Evolutionary conservation across 1,139 yeast genomes (phyloP).

Genomic region (Lizanozyma gosingica): DNA sequence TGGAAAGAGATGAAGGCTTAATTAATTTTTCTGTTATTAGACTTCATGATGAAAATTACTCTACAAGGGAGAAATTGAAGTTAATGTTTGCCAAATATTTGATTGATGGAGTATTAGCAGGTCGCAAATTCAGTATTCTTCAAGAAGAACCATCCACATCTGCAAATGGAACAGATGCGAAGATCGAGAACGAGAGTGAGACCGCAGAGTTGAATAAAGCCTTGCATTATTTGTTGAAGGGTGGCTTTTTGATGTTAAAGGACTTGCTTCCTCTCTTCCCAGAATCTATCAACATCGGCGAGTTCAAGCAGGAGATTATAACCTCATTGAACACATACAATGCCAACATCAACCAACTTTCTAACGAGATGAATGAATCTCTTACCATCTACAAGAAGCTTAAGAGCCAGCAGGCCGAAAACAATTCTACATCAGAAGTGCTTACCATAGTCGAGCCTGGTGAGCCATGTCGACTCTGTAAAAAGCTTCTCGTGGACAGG

Average conservation of each 20-base stretch:
- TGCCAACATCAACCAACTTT: constrained; percentile 48
- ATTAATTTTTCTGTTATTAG: not conserved
- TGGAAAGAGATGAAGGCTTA: not conserved
- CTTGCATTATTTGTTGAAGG: not conserved
- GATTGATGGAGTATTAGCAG: constrained; percentile 26
- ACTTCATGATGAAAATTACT: constrained; percentile 7
- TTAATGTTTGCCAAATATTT: constrained; percentile 54
- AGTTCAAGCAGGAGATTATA: constrained; percentile 77
- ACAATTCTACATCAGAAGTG: constrained; percentile 6
- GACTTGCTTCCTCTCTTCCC: constrained; percentile 83
- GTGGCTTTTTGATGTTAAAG: constrained; percentile 33
- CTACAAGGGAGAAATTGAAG: constrained; percentile 67
- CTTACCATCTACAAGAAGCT: constrained; percentile 55
- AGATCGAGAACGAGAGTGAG: constrained; percentile 7
- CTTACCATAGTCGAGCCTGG: constrained; percentile 64
- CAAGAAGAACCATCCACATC: not conserved
- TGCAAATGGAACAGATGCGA: not conserved
- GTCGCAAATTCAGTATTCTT: not conserved
- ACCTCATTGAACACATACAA: constrained; percentile 69
- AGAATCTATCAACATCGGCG: constrained; percentile 71
- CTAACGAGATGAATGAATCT: constrained; percentile 72
- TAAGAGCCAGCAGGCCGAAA: constrained; percentile 29
- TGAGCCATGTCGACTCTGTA: constrained; percentile 70
- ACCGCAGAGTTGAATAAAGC: constrained; percentile 4
- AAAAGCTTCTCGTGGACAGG: constrained; percentile 56